Conservation (phyloP, 2,329 filamentous ascomycete species). For the Colletotrichum lupini region DNA sequence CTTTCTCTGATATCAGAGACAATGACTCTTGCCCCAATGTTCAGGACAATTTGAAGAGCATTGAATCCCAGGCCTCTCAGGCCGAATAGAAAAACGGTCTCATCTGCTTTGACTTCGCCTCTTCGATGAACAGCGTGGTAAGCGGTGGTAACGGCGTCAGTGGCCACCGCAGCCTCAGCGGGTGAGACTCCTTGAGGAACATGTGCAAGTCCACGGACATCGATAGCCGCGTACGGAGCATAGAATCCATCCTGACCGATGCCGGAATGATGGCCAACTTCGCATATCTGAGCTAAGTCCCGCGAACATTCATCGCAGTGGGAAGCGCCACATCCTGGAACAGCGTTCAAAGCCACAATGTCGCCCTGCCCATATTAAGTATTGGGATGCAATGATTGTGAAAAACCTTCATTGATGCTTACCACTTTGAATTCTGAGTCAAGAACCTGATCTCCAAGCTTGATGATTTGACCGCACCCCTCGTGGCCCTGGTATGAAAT, state of each 20-base stretch:
- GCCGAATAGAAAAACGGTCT: slow-evolving; percentile 53
- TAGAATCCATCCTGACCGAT: slow-evolving; percentile 57
- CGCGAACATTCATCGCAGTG: slow-evolving; percentile 52
- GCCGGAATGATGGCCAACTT: slow-evolving; percentile 51
- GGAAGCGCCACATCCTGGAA: slow-evolving; percentile 45
- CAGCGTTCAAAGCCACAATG: slow-evolving; percentile 44
- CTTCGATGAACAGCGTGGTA: slow-evolving; percentile 52
- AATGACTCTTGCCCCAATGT: slow-evolving; percentile 65
- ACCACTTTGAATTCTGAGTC: slow-evolving; percentile 36
- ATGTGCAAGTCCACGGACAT: slow-evolving; percentile 38
- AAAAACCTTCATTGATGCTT: neutral
- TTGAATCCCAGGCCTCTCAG: slow-evolving; percentile 55
- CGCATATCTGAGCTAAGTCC: slow-evolving; percentile 50
- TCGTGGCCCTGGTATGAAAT: slow-evolving; percentile 38
- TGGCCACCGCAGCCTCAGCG: slow-evolving; percentile 49
- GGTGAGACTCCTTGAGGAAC: slow-evolving; percentile 40
- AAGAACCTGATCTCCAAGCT: slow-evolving; percentile 36
- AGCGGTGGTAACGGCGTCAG: slow-evolving; percentile 53
- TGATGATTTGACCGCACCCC: slow-evolving; percentile 41
- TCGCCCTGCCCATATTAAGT: slow-evolving; percentile 44
- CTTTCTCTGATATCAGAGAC: slow-evolving; percentile 36
- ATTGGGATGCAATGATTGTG: no score
- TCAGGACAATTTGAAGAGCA: slow-evolving; percentile 48
- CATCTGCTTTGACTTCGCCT: slow-evolving; percentile 46
- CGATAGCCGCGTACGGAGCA: slow-evolving; percentile 50